A percentile compares a stretch with the other conserved stretches of the same genome.
Evolutionary conservation across 1,284 basidiomycete species (phyloP).

Genomic region (Ustilago trichophora): DNA sequence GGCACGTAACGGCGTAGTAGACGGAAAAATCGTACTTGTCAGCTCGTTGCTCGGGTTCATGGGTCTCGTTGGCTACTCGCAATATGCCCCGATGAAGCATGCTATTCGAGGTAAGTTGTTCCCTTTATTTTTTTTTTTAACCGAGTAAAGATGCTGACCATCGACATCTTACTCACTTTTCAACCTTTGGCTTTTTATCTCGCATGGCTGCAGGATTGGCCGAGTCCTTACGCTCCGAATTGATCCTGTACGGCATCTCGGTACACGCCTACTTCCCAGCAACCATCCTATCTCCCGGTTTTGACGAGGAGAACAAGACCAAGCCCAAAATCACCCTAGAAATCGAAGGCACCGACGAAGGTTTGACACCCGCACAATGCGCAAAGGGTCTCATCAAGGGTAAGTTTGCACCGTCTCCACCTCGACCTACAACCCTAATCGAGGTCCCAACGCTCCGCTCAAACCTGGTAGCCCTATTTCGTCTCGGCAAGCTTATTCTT

Average conservation of each 20-base stretch:
- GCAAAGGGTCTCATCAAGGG: slow-evolving; percentile 76
- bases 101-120: slow-evolving; percentile 83
- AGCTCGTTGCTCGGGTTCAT: slow-evolving; percentile 84
- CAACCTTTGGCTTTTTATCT: too few species aligned
- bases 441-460: too few species aligned
- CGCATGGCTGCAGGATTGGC: slow-evolving; percentile 74
- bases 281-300: slow-evolving; percentile 84
- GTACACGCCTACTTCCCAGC: slow-evolving; percentile 88
- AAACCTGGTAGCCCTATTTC: too few species aligned
- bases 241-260: slow-evolving; percentile 79
- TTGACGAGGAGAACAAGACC: slow-evolving; percentile 79
- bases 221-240: slow-evolving; percentile 83
- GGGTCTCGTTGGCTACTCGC: slow-evolving; percentile 82
- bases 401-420: slow-evolving; percentile 62
- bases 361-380: slow-evolving; percentile 75
- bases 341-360: slow-evolving; percentile 81
- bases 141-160: too few species aligned
- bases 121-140: too few species aligned
- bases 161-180: too few species aligned
- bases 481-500: too few species aligned
- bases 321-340: slow-evolving; percentile 83
- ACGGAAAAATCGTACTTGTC: slow-evolving; percentile 81
- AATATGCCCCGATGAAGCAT: slow-evolving; percentile 88
- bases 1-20: slow-evolving; percentile 72
- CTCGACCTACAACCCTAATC: too few species aligned